Evolutionary conservation across 179 eudicot species (phyloP).

Genomic region (Heliamphora pulchella): DNA sequence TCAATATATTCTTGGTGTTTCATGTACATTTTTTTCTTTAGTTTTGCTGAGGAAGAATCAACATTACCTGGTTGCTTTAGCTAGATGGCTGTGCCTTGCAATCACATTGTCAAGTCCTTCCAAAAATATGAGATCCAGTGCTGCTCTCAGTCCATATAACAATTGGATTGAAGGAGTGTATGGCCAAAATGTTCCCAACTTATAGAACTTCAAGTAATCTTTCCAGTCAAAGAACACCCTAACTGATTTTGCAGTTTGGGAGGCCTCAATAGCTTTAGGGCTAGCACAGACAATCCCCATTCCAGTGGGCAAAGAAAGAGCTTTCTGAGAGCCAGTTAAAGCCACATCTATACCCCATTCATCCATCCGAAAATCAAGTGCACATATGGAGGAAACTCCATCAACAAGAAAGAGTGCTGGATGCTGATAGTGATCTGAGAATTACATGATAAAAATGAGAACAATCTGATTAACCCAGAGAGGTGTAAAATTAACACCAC

Average conservation of each 20-base stretch:
- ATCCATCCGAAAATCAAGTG: constrained; percentile 96
- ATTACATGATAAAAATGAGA: constrained; percentile 3
- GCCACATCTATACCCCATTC: constrained; percentile 99
- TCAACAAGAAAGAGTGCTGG: constrained; percentile 93
- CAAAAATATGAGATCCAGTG: constrained; percentile 84
- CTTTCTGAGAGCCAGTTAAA: constrained; percentile 97
- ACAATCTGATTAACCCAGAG: neutral
- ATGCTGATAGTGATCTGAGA: constrained; percentile 86
- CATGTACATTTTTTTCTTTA: too few relatives aligned
- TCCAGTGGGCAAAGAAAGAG: constrained; percentile 96
- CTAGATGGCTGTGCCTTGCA: constrained; percentile 82
- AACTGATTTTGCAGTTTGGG: constrained; percentile 79
- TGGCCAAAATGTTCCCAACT: constrained; percentile 92
- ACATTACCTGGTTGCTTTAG: constrained; percentile 78
- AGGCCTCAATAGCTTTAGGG: constrained; percentile 85
- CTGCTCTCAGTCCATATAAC: constrained; percentile 82
- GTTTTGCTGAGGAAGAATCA: neutral
- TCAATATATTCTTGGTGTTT: too few relatives aligned
- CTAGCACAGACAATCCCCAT: constrained; percentile 90
- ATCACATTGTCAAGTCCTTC: constrained; percentile 98
- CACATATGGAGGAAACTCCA: constrained; percentile 97
- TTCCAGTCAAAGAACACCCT: constrained; percentile 97
- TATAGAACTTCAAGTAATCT: constrained; percentile 91
- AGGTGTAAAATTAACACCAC: neutral
- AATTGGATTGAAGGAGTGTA: constrained; percentile 99